A percentile compares a stretch with the other conserved stretches of the same genome.
Evolutionary conservation across 2,329 filamentous ascomycete species (phyloP).

Genomic region (Ophiosphaerella narmari): DNA sequence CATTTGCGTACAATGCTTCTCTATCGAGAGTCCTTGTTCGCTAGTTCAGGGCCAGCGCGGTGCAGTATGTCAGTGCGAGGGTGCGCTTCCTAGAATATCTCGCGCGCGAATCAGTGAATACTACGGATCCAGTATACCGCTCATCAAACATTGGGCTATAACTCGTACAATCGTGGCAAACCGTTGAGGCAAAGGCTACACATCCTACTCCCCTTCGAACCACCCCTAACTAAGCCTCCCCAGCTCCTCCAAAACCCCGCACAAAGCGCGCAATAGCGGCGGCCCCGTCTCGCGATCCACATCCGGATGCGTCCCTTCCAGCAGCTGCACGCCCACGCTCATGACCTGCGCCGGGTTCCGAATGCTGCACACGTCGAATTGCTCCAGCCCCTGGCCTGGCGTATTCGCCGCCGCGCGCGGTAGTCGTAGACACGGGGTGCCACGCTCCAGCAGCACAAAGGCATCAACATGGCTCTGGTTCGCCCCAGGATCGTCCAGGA

Average conservation of each 20-base stretch:
- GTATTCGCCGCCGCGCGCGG: not conserved
- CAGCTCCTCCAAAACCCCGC: constrained; percentile 22
- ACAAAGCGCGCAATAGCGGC: constrained; percentile 21
- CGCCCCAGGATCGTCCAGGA: constrained; percentile 12
- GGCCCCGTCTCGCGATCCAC: constrained; percentile 19
- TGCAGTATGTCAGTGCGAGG: too few relatives aligned
- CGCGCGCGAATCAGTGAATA: too few relatives aligned
- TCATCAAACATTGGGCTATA: too few relatives aligned
- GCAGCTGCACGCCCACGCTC: constrained; percentile 18
- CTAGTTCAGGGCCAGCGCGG: too few relatives aligned
- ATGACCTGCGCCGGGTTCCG: constrained; percentile 21
- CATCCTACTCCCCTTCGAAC: too few relatives aligned
- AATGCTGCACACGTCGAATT: constrained; percentile 13
- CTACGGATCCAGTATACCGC: too few relatives aligned
- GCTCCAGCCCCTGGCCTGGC: not conserved
- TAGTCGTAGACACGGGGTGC: constrained; percentile 16
- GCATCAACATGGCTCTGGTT: constrained; percentile 14
- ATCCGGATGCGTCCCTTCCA: constrained; percentile 22
- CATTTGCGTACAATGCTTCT: too few relatives aligned
- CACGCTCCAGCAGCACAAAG: constrained; percentile 12
- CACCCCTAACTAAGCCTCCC: not conserved
- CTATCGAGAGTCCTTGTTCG: too few relatives aligned
- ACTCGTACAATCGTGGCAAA: too few relatives aligned
- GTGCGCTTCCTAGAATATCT: too few relatives aligned
- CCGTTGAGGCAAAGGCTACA: too few relatives aligned